A percentile compares a stretch with the other conserved stretches of the same genome.
Evolutionary conservation across 129 eudicot species (phyloP).

Genomic region (Gnaphalium uliginosum): DNA sequence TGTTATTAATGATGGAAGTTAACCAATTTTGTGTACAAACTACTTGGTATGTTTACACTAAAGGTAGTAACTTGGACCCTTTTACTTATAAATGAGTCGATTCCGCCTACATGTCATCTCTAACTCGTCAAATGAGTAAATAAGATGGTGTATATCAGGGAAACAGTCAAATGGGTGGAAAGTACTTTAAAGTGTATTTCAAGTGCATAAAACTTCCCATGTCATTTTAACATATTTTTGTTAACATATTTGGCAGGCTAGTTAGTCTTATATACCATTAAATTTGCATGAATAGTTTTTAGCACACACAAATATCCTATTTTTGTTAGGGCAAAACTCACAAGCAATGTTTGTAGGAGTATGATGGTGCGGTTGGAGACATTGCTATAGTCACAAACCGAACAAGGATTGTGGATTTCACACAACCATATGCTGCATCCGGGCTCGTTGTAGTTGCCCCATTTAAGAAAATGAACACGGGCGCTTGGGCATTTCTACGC

Average conservation of each 20-base stretch:
- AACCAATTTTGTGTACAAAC: background rate
- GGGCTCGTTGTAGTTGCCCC: constrained; percentile 93
- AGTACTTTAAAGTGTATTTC: background rate
- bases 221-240: background rate
- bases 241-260: background rate
- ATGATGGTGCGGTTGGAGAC: constrained; percentile 91
- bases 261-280: background rate
- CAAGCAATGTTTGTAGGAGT: constrained; percentile 38
- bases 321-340: background rate
- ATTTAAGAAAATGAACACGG: constrained; percentile 64
- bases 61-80: background rate
- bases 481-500: constrained; percentile 89
- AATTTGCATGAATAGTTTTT: background rate
- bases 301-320: background rate
- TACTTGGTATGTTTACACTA: background rate
- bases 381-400: constrained; percentile 77
- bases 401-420: constrained; percentile 79
- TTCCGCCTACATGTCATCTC: background rate
- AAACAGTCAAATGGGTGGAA: background rate
- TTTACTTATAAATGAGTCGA: background rate
- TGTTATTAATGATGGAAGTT: background rate
- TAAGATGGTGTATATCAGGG: background rate
- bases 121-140: background rate
- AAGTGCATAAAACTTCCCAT: background rate
- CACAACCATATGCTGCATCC: constrained; percentile 78